Evolutionary conservation across 2,329 filamentous ascomycete species (phyloP).

Genomic region (Metarhizium anisopliae): DNA sequence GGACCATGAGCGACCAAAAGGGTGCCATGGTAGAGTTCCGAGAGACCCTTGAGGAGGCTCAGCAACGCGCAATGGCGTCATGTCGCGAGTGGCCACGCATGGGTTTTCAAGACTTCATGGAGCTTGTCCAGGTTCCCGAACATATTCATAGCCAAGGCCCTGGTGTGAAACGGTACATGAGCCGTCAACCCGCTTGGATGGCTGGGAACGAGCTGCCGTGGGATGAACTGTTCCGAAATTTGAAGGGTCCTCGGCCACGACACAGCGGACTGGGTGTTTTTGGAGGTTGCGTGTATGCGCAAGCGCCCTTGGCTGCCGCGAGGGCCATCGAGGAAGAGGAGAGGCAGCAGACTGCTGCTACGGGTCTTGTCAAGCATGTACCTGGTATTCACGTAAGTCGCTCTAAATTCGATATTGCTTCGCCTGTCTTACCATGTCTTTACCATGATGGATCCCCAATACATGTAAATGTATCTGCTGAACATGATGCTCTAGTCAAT

Average conservation of each 20-base stretch:
- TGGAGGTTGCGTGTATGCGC: conserved; percentile 28
- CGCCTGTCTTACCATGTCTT: neutral
- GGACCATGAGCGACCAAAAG: neutral
- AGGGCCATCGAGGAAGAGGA: conserved; percentile 24
- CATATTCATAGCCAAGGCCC: neutral
- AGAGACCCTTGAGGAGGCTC: conserved; percentile 1
- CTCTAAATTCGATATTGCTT: neutral
- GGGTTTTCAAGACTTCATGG: conserved; percentile 21
- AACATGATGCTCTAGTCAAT: conserved; percentile 33
- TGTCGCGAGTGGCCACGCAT: conserved; percentile 11
- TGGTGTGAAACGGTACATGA: conserved; percentile 18
- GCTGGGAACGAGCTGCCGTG: conserved; percentile 22
- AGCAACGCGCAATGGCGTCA: neutral
- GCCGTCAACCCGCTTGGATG: conserved; percentile 23
- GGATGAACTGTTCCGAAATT: conserved; percentile 10
- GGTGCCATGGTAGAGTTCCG: conserved; percentile 2
- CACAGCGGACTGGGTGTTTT: conserved; percentile 17
- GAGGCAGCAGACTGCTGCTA: conserved; percentile 2
- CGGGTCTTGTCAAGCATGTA: conserved; percentile 6
- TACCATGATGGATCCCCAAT: too few relatives aligned
- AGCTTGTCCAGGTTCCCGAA: conserved; percentile 15
- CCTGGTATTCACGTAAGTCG: conserved; percentile 29
- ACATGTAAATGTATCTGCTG: too few relatives aligned
- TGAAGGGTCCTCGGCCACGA: conserved; percentile 10
- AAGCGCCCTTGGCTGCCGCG: conserved; percentile 27